A percentile compares a stretch with the other conserved stretches of the same genome.
These are phyloP conservation scores for Saussurea involucrata DNA, from an alignment of 129 eudicot species.

Conservation along the genomic window DNA sequence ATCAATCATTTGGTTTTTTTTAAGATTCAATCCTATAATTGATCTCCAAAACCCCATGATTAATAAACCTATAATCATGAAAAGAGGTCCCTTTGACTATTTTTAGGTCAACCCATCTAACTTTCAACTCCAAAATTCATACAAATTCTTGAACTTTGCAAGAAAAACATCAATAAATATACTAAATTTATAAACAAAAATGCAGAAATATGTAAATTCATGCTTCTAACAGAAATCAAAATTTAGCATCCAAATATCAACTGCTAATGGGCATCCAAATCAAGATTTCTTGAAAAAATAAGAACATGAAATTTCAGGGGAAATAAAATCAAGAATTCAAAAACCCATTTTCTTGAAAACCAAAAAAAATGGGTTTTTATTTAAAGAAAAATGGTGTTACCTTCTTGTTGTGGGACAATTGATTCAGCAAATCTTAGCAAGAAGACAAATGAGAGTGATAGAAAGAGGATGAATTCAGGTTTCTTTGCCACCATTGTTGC, in stretches of 20 bases:
- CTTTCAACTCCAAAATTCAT: too few relatives aligned
- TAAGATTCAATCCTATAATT: too few relatives aligned
- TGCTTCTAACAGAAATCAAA: not conserved
- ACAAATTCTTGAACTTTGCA: not conserved
- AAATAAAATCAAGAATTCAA: conserved; percentile 12
- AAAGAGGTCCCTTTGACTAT: conserved; percentile 6
- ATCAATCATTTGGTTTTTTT: conserved; percentile 6
- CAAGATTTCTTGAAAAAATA: conserved; percentile 18
- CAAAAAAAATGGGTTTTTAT: not conserved
- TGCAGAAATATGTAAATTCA: not conserved
- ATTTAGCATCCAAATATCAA: not conserved
- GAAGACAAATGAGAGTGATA: conserved; percentile 19
- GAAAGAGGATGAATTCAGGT: conserved; percentile 5
- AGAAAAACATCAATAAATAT: not conserved
- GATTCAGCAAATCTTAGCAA: conserved; percentile 27
- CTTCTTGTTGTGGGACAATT: conserved; percentile 65
- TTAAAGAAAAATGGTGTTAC: conserved; percentile 17
- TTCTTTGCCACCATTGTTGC: conserved; percentile 20
- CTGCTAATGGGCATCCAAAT: conserved; percentile 6
- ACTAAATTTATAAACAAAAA: not conserved
- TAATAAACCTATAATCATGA: not conserved
- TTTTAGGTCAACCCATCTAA: conserved; percentile 1
- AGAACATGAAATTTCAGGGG: not conserved
- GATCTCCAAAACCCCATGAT: too few relatives aligned
- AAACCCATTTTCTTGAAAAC: conserved; percentile 18